Base-by-base conservation (phyloP, 805 yeast genomes). In the Yarrowia sp. region DNA sequence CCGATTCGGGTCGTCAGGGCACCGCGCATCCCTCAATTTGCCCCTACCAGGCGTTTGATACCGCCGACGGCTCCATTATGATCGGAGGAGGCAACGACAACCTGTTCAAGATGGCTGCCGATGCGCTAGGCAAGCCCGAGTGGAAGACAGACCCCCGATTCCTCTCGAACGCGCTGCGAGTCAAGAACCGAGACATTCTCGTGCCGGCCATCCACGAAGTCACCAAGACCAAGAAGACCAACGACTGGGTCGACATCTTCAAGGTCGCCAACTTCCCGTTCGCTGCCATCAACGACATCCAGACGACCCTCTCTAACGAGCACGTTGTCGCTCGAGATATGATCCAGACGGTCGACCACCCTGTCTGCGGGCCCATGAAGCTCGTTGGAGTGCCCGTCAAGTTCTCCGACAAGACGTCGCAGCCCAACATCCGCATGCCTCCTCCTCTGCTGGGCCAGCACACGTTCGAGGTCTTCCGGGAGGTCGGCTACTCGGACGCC, bases 61-160 rank as follows among this genome's bases (percentile, higher is more conserved):
- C 78, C 6, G 68, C 67, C 18, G 77, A 73, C 36, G 76, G 74
- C 19, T 65, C 68, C 14, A 72, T 76, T 29, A 73, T 76, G 76
- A 71, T 76, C 47, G 78, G 79, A 12, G 78, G 78, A 18, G 79
- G 78, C 2, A 76, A 76, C 63, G 79, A 76, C 65, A 71, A 70
- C 44, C 67, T 75, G 47, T 76, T 71, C 65, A 59, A 73, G 7
- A 65, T 67, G 29, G 62, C 74, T 46, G 69, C 76, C 47, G 74
- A 71, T 25, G 70, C 72, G 7, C 64, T 76, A 1, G 73, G 67
- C 14, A 68, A 66, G 39, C 72, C 73, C 1, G 78, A 75, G 55
- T 76, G 79, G 79, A 71, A 68, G 36, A 63, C 65, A 2, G 76
- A 75, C 59, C 64, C 66, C 22, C 59, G 72, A 36, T 76, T 68